These are phyloP conservation scores for Fusarium multiceps DNA, from an alignment of 2,329 filamentous ascomycete genomes.

Conservation along the genomic window DNA sequence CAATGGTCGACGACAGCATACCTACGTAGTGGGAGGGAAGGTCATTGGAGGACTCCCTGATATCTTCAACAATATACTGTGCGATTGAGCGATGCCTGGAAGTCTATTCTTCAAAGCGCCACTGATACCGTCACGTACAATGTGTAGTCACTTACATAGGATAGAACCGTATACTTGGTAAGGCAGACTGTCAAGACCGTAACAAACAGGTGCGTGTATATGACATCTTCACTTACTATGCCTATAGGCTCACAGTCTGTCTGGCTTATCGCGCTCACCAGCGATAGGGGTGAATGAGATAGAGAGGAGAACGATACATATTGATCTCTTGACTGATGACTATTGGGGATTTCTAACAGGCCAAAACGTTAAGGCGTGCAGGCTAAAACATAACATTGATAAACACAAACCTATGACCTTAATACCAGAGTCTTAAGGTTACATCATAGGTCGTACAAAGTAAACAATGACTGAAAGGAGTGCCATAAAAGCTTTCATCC, in stretches of 20 bases:
- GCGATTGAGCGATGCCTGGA: background rate
- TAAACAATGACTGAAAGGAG: background rate
- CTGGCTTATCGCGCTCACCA: background rate
- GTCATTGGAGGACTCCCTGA: no score
- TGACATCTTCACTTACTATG: background rate
- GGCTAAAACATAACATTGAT: background rate
- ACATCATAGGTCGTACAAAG: background rate
- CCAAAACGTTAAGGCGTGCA: background rate
- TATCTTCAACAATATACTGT: background rate
- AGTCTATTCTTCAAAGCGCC: background rate
- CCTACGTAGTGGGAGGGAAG: no score
- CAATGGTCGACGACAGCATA: background rate
- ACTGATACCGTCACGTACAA: background rate
- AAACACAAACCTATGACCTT: background rate
- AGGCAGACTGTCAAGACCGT: background rate
- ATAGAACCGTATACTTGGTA: background rate
- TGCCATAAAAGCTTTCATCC: background rate
- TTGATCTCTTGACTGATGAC: background rate
- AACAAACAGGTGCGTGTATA: background rate
- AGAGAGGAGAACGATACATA: background rate
- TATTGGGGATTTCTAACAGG: background rate
- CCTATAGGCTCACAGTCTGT: background rate
- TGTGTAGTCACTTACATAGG: background rate
- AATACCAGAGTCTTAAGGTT: background rate
- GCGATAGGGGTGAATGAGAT: background rate